Evolutionary conservation across 1,284 basidiomycete genomes (phyloP).

Genomic region (Melanopsichium pennsylvanicum): DNA sequence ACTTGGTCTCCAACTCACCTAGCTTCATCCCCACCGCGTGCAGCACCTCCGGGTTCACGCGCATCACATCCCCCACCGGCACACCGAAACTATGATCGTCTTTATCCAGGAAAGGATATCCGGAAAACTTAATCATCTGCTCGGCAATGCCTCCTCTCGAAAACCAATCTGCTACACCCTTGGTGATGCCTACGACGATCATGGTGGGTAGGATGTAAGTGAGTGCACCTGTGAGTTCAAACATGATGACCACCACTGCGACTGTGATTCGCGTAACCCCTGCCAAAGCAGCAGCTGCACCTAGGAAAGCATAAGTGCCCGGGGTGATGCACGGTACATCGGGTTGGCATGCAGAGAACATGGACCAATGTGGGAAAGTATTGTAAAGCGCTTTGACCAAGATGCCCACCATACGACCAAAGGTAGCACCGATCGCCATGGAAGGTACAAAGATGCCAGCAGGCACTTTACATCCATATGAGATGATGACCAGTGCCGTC

Average conservation of each 20-base stretch:
- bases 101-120: constrained; percentile 89
- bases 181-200: constrained; percentile 95
- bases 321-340: constrained; percentile 97
- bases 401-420: constrained; percentile 87
- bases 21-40: constrained; percentile 79
- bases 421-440: constrained; percentile 94
- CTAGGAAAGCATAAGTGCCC: constrained; percentile 73
- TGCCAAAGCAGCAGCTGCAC: constrained; percentile 46
- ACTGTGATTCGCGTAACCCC: constrained; percentile 97
- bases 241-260: constrained; percentile 99
- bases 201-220: constrained; percentile 98
- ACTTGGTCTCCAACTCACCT: constrained; percentile 71
- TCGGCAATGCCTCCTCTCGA: constrained; percentile 94
- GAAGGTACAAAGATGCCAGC: constrained; percentile 98
- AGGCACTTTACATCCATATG: constrained; percentile 95
- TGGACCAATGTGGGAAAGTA: constrained; percentile 77
- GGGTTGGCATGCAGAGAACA: constrained; percentile 88
- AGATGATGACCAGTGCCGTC: constrained; percentile 84
- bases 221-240: constrained; percentile 96
- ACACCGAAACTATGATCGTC: constrained; percentile 85
- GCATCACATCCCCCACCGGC: constrained; percentile 89
- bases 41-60: constrained; percentile 77
- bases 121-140: constrained; percentile 95
- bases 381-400: constrained; percentile 88
- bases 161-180: constrained; percentile 94